A percentile compares a stretch with the other conserved stretches of the same genome.
Evolutionary conservation across 2,329 filamentous ascomycete species (phyloP).

Genomic region (Scorias spongiosa): DNA sequence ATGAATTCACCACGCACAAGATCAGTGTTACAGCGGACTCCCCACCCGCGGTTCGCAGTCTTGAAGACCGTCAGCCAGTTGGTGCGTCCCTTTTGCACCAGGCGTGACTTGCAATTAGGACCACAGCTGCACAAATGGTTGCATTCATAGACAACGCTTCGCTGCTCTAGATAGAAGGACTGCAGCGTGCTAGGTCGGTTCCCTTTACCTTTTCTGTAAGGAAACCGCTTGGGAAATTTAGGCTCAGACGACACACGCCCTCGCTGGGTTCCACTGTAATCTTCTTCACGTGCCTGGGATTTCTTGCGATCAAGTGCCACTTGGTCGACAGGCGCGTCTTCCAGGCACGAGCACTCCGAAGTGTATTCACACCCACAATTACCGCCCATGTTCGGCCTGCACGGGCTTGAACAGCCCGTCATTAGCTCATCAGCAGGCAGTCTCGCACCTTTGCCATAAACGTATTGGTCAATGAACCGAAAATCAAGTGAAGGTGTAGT

Average conservation of each 20-base stretch:
- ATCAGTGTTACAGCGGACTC: conserved; percentile 48
- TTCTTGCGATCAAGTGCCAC: conserved; percentile 17
- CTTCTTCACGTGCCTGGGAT: conserved; percentile 5
- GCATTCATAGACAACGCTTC: conserved; percentile 59
- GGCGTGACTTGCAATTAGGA: conserved; percentile 51
- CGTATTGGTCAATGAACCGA: conserved; percentile 49
- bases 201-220: conserved; percentile 36
- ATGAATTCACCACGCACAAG: conserved; percentile 63
- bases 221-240: conserved; percentile 37
- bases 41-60: conserved; percentile 63
- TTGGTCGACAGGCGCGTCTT: conserved; percentile 40
- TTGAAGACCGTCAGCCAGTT: conserved; percentile 64
- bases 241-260: conserved; percentile 16
- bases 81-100: conserved; percentile 58
- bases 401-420: conserved; percentile 47
- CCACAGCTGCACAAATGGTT: conserved; percentile 56
- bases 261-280: not conserved
- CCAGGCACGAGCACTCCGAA: conserved; percentile 49
- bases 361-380: conserved; percentile 47
- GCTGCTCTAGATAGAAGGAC: conserved; percentile 27
- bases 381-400: conserved; percentile 38
- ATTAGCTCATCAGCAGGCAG: conserved; percentile 43
- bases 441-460: conserved; percentile 45
- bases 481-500: conserved; percentile 46
- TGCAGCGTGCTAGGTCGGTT: conserved; percentile 11